Evolutionary conservation across 331 rosid species (phyloP).

Genomic region (Ulmus americana): DNA sequence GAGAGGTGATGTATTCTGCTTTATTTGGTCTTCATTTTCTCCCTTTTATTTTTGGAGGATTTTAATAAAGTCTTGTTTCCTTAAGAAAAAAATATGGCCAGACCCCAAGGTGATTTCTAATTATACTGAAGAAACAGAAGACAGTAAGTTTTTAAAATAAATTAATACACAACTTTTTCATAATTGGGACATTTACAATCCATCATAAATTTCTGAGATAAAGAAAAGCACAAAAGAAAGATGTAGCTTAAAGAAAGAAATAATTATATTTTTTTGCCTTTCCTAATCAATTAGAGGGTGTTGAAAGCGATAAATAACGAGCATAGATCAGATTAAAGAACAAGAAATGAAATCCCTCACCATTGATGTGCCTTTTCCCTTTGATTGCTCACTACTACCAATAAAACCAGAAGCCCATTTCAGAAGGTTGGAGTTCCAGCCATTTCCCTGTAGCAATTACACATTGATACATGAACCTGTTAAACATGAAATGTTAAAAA

Average conservation of each 20-base stretch:
- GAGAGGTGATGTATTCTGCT: too few species aligned
- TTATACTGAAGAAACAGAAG: too few species aligned
- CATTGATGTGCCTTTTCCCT: constrained; percentile 41
- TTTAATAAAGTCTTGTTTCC: too few species aligned
- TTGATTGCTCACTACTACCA: constrained; percentile 54
- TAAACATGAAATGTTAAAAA: neutral
- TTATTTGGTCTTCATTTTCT: too few species aligned
- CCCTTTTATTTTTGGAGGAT: too few species aligned
- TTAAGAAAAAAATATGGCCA: too few species aligned
- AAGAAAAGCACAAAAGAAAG: neutral
- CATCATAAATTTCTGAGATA: constrained; percentile 1
- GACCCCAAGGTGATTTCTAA: too few species aligned
- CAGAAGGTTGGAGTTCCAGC: constrained; percentile 80
- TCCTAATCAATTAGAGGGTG: neutral
- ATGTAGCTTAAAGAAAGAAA: neutral
- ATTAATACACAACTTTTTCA: too few species aligned
- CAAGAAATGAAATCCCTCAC: constrained; percentile 39
- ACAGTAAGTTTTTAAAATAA: too few species aligned
- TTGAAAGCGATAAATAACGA: constrained; percentile 9
- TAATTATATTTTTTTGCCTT: neutral
- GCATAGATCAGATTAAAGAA: constrained; percentile 1
- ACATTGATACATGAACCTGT: neutral
- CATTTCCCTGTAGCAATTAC: constrained; percentile 44
- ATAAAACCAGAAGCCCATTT: constrained; percentile 96
- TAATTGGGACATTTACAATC: neutral